A percentile compares a stretch with the other conserved stretches of the same genome.
Conservation (phyloP, 176 grass and related monocot species). For the Oryza nivara region DNA sequence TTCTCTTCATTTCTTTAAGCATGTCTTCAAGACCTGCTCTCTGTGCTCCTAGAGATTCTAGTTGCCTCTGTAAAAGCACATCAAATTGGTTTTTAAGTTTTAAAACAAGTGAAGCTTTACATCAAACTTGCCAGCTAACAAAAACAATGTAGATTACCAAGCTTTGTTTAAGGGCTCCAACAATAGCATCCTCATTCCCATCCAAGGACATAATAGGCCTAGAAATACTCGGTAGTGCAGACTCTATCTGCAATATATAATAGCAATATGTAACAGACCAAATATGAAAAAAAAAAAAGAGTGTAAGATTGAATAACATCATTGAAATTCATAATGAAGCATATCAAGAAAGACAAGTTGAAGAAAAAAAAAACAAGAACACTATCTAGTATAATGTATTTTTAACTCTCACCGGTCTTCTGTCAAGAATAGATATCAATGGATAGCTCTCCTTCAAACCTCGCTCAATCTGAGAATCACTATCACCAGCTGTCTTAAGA, state of each 20-base stretch:
- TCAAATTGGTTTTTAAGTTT: conserved; percentile 33
- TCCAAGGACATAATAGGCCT: conserved; percentile 99
- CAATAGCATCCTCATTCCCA: conserved; percentile 98
- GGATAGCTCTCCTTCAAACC: conserved; percentile 76
- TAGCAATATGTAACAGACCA: conserved; percentile 28
- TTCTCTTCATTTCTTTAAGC: conserved; percentile 99
- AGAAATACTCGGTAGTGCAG: conserved; percentile 94
- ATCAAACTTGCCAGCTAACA: conserved; percentile 10
- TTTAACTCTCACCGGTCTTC: conserved; percentile 64
- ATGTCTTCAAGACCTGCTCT: conserved; percentile 99
- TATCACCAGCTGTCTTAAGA: conserved; percentile 89
- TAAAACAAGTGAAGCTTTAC: conserved; percentile 27
- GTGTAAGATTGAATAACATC: conserved; percentile 3
- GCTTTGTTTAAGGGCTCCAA: conserved; percentile 94
- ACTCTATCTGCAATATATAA: conserved; percentile 81
- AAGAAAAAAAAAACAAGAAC: background rate
- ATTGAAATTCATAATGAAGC: background rate
- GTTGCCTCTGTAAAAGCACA: conserved; percentile 74
- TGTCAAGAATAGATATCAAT: conserved; percentile 94
- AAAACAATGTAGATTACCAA: conserved; percentile 68
- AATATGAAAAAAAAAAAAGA: conserved; percentile 33
- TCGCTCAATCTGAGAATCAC: conserved; percentile 79
- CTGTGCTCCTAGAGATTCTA: conserved; percentile 91
- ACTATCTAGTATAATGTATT: conserved; percentile 27
- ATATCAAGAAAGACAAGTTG: conserved; percentile 29